A percentile compares a stretch with the other conserved stretches of the same genome.
Evolutionary conservation across 139 green algal genomes (phyloP).

Genomic region (Microglena sp.): DNA sequence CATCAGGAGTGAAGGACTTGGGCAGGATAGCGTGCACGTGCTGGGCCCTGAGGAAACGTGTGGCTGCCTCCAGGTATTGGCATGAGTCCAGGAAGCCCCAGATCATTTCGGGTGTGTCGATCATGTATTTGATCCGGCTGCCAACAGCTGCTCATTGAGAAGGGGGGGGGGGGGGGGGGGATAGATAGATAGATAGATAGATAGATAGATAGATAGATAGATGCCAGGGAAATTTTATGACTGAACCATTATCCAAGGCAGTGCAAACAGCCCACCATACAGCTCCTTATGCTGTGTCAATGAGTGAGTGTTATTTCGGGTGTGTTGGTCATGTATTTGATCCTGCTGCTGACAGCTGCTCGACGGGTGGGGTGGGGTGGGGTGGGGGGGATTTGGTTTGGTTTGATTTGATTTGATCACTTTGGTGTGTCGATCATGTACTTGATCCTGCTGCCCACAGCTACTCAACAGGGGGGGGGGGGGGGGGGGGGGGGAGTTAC

Average conservation of each 20-base stretch:
- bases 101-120: conserved; percentile 95
- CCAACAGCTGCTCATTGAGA: conserved; percentile 49
- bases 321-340: no score
- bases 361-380: no score
- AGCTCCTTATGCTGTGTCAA: conserved; percentile 47
- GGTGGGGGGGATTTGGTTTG: no score
- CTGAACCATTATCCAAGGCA: no score
- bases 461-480: conserved; percentile 17
- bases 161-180: neutral
- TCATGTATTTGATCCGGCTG: conserved; percentile 83
- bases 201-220: no score
- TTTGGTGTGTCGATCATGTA: conserved; percentile 94
- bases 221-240: no score
- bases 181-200: neutral
- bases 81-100: conserved; percentile 81
- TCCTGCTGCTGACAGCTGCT: no score
- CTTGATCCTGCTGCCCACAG: conserved; percentile 77
- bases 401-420: no score
- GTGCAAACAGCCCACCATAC: conserved; percentile 44
- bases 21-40: conserved; percentile 59
- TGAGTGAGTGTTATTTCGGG: no score
- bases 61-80: conserved; percentile 66
- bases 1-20: conserved; percentile 6
- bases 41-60: conserved; percentile 62
- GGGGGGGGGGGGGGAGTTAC: neutral